Evolutionary conservation across 495 filamentous ascomycete species (phyloP), one percentile per base, ranked within the genome.

Genomic region (Pseudomonodictys pantanalensis): DNA sequence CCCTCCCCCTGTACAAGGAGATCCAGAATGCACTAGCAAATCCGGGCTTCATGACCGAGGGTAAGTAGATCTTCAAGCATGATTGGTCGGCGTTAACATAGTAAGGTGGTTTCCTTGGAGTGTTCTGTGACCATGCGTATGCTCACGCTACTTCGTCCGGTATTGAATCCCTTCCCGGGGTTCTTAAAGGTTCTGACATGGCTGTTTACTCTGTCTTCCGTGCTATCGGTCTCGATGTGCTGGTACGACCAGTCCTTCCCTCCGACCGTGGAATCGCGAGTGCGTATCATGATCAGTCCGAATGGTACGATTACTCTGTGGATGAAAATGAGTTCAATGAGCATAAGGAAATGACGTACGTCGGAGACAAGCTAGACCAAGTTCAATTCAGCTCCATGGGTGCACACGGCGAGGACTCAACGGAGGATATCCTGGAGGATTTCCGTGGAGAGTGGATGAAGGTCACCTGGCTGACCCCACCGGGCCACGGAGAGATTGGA

Each of bases 61-160:
- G 56, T 53, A 18, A 30, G 44, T 58, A 44, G 10, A 4, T 4
- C 28, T 44, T 39, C 7, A 11, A 41, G 10, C 3, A 53, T 3
- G 11, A 20, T 25, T 6, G 7, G 9, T 7, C 4, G 29, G 11
- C 29, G 7, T 44, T 23, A 45, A 10, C 35, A 17, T 6, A 45
- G 6, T 35, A 10, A 60, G 56, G 61, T 2, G 61, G 61, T n/a
- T 10, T 17, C 10, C 35, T 64, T 38, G 61, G 61, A 2, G 18
- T 64, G 17, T 54, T 30, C 23, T 64, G 61, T 32, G 17, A 62
- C 5, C 61, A 64, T 54, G 61, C 47, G 2, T 64, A 64, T 46
- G 55, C 47, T 11, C 61, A 64, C 26, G 15, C 47, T n/a, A 39
- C 32, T 18, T 1, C 12, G 3, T 35, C 29, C 20, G 25, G 43